Conservation (phyloP, 129 eudicot genomes). For the Chrysanthemum lavandulifolium region DNA sequence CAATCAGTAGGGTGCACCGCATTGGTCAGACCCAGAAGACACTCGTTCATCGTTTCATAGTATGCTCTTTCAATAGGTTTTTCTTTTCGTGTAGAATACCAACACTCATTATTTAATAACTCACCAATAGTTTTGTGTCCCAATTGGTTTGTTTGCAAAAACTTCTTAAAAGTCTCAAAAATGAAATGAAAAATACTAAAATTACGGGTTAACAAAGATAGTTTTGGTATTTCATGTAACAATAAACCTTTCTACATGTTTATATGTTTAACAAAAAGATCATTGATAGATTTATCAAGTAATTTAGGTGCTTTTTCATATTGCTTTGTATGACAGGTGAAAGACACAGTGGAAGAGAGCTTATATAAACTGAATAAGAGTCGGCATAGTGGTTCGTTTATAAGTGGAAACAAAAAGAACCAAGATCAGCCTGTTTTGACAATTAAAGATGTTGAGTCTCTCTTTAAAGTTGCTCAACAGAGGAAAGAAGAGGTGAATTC, state of each 20-base stretch:
- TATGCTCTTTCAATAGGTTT: slow-evolving; percentile 28
- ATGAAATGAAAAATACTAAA: too few relatives aligned
- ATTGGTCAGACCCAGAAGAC: slow-evolving; percentile 83
- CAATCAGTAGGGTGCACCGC: slow-evolving; percentile 92
- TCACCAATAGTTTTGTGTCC: too few relatives aligned
- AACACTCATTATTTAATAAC: neutral
- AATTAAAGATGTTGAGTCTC: slow-evolving; percentile 75
- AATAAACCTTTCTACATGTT: too few relatives aligned
- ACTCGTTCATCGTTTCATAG: slow-evolving; percentile 89
- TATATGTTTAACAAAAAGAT: neutral
- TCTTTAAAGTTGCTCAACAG: slow-evolving; percentile 52
- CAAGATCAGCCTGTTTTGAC: slow-evolving; percentile 89
- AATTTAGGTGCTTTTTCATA: neutral
- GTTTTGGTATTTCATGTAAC: too few relatives aligned
- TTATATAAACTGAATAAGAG: slow-evolving; percentile 76
- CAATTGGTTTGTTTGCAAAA: too few relatives aligned
- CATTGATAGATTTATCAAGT: neutral
- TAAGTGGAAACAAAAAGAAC: slow-evolving; percentile 84
- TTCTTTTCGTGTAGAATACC: neutral
- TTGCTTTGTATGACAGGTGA: slow-evolving; percentile 52
- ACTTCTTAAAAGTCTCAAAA: too few relatives aligned
- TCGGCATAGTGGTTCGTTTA: slow-evolving; percentile 51
- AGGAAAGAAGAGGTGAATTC: slow-evolving; percentile 28
- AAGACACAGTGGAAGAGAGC: slow-evolving; percentile 94
- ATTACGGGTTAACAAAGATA: too few relatives aligned